A percentile compares a stretch with the other conserved stretches of the same genome.
Evolutionary conservation across 140 eudicot genomes (phyloP).

Genomic region (Bidens hawaiensis): DNA sequence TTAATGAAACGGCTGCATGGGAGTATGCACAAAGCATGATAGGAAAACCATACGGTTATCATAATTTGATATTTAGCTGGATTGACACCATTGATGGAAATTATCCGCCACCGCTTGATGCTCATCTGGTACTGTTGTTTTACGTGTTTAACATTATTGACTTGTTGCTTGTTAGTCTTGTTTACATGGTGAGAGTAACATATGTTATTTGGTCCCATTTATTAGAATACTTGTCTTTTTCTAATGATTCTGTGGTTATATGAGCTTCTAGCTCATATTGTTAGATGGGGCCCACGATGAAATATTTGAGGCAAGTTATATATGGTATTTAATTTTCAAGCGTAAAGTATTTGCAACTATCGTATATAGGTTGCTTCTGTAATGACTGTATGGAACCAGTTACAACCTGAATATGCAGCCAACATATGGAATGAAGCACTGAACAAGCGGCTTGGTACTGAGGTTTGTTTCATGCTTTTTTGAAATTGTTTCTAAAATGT

Average conservation of each 20-base stretch:
- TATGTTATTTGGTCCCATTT: neutral
- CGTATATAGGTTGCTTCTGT: conserved; percentile 83
- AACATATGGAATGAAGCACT: conserved; percentile 98
- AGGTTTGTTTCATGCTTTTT: conserved; percentile 23
- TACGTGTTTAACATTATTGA: too few species aligned
- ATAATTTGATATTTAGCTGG: conserved; percentile 94
- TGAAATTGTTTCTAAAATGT: neutral
- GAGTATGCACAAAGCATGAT: conserved; percentile 83
- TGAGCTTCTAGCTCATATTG: neutral
- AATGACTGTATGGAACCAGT: conserved; percentile 78
- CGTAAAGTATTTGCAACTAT: neutral
- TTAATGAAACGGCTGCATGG: conserved; percentile 94
- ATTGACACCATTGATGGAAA: conserved; percentile 76
- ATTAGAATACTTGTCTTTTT: neutral
- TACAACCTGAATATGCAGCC: conserved; percentile 90
- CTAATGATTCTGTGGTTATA: neutral
- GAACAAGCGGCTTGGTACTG: conserved; percentile 80
- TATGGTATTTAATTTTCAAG: neutral
- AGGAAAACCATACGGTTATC: conserved; percentile 86
- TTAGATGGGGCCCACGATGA: conserved; percentile 4
- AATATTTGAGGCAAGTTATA: neutral
- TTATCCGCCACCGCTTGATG: conserved; percentile 92
- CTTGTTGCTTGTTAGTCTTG: conserved; percentile 8
- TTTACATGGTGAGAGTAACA: neutral
- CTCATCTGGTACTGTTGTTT: conserved; percentile 56